Base-by-base conservation (phyloP, 148 eudicot genomes). In the Chenopodium album region DNA sequence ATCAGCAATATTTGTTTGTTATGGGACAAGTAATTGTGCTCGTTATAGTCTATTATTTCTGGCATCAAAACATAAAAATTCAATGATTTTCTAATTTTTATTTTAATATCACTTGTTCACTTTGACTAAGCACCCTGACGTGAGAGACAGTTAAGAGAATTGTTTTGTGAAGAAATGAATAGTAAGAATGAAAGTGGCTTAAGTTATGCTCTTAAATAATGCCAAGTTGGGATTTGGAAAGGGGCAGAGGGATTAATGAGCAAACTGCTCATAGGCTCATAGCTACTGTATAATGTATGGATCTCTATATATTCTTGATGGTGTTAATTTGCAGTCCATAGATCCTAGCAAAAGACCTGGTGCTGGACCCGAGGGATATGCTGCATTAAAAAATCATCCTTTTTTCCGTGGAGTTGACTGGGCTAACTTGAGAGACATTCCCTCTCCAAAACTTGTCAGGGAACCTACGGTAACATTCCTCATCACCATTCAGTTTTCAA, bases 261-360 rank as follows among this genome's bases (percentile, higher is more conserved):
- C 56, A 73, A 73, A 73, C 23, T 73, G 76, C 76, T 46, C 32
- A 20, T 46, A n/a, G n/a, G 76, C 76, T 46, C 32, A 20, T 46
- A n/a, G n/a, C 14, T 72, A 2, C 37, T 22, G 74, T 72, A 44
- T 72, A 19, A 71, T 76, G 11, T 54, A 70, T 46, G 29, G 29
- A 29, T 59, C 76, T 77, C 5, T 60, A 26, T 78, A 48, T 41
- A 28, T 52, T 50, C 22, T 75, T 48, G 12, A 71, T 75, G 71
- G 31, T 26, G 71, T 72, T 76, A 22, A 83, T 77, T 73, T 83
- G 71, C 90, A 96, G 99, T 92, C 94, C 83, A 87, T 83, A 48
- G 98, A 96, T 80, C 98, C 99, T 31, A 86, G 92, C 88, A 90
- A 88, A 87, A 87, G 99, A 84, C 99, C 97, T 54, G 99, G 99